Percentiles rank a stretch among this genome's conserved stretches.
These are phyloP conservation scores for Amanita thiersii DNA, from an alignment of 768 basidiomycete species.

Conservation along the genomic window DNA sequence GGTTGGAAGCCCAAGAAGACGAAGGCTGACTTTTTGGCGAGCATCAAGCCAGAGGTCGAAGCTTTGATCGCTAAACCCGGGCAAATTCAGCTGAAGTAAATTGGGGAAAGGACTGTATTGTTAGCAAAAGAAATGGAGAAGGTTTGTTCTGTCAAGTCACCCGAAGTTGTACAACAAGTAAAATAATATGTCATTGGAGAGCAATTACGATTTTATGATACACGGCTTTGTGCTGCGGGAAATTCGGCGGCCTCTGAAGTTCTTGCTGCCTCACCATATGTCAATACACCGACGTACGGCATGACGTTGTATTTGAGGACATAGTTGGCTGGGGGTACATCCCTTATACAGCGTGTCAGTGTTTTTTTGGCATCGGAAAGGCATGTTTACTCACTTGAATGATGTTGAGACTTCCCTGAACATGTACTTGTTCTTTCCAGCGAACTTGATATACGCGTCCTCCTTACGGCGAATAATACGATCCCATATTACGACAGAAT, in stretches of 20 bases:
- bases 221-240: slow-evolving; percentile 29
- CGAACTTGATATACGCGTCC: slow-evolving; percentile 59
- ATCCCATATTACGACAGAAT: slow-evolving; percentile 88
- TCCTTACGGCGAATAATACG: slow-evolving; percentile 78
- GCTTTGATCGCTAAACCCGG: slow-evolving; percentile 8
- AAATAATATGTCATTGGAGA: background rate
- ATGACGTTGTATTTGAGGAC: slow-evolving; percentile 82
- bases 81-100: background rate
- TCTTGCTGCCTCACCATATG: slow-evolving; percentile 63
- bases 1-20: slow-evolving; percentile 39
- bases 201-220: slow-evolving; percentile 19
- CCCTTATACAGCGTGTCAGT: slow-evolving; percentile 29
- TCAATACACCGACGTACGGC: slow-evolving; percentile 80
- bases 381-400: slow-evolving; percentile 55
- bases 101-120: background rate
- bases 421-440: slow-evolving; percentile 75
- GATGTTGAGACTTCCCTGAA: slow-evolving; percentile 67
- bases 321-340: slow-evolving; percentile 58
- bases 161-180: background rate
- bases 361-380: slow-evolving; percentile 3
- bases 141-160: no score
- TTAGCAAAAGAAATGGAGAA: background rate
- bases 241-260: slow-evolving; percentile 30
- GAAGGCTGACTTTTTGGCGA: slow-evolving; percentile 31
- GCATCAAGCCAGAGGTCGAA: slow-evolving; percentile 32